phyloP scores from a whole-genome alignment of 2,329 filamentous ascomycete genomes.

The Botrytis cinerea region DNA sequence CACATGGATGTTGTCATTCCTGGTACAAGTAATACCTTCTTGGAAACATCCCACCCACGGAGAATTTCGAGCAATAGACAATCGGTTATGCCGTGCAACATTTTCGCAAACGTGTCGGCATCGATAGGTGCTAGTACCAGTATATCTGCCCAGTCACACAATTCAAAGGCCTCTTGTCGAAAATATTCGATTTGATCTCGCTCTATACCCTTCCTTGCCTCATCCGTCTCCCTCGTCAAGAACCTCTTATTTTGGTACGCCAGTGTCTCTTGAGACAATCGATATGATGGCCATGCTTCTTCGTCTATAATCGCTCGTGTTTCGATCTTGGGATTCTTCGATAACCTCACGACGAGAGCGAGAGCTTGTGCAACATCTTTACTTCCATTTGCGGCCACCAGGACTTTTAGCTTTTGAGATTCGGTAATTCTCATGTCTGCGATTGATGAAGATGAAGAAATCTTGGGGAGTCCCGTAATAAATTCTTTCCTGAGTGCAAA shows the following conservation, averaged over 20 bases:
- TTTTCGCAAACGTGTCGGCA: constrained; percentile 80
- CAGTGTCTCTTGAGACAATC: constrained; percentile 63
- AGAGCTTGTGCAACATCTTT: constrained; percentile 67
- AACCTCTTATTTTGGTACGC: constrained; percentile 58
- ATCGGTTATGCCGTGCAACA: constrained; percentile 82
- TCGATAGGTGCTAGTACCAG: constrained; percentile 83
- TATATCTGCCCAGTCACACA: constrained; percentile 86
- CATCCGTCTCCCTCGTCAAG: constrained; percentile 32
- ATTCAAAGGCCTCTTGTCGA: constrained; percentile 58
- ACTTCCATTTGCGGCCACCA: constrained; percentile 66
- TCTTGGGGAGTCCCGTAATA: constrained; percentile 30
- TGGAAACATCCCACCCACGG: constrained; percentile 83
- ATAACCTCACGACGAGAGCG: constrained; percentile 65
- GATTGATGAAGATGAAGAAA: constrained; percentile 36
- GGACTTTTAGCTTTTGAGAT: constrained; percentile 56
- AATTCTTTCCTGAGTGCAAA: constrained; percentile 27
- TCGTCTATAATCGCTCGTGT: constrained; percentile 66
- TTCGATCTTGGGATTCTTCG: constrained; percentile 63
- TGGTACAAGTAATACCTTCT: constrained; percentile 81
- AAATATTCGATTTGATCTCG: constrained; percentile 50
- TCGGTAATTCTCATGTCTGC: constrained; percentile 50
- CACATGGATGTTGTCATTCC: constrained; percentile 89
- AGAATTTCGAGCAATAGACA: constrained; percentile 79
- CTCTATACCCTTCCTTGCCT: constrained; percentile 36
- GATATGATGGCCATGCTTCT: constrained; percentile 52